A percentile compares a stretch with the other conserved stretches of the same genome.
phyloP scores from a whole-genome alignment of 2,329 filamentous ascomycete species.

The Aspergillus amoenus region DNA sequence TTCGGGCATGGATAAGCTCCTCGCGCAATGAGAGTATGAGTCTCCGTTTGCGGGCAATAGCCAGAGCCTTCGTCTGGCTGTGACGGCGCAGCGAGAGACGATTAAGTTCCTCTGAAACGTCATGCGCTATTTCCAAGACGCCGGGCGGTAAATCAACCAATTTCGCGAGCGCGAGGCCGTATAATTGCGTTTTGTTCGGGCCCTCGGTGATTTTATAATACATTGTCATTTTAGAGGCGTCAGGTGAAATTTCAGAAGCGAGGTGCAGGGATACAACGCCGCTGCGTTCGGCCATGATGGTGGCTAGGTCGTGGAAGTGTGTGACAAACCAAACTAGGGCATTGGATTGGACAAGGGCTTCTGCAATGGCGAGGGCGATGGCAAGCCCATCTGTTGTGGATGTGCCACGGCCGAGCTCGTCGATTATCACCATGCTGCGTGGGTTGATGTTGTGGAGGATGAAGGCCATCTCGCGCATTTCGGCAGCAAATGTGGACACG shows the following conservation, averaged over 20 bases:
- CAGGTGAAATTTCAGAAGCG: conserved; percentile 62
- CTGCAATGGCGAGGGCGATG: conserved; percentile 86
- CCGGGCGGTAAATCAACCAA: conserved; percentile 69
- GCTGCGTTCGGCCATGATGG: conserved; percentile 69
- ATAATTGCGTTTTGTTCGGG: conserved; percentile 68
- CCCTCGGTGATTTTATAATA: conserved; percentile 79
- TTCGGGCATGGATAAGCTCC: conserved; percentile 66
- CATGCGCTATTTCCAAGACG: conserved; percentile 68
- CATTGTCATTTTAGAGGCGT: conserved; percentile 73
- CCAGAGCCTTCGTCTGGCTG: conserved; percentile 58
- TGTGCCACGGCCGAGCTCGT: conserved; percentile 89
- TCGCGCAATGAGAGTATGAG: conserved; percentile 72
- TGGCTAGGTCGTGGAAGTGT: conserved; percentile 81
- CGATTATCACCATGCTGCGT: conserved; percentile 77
- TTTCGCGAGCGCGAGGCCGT: conserved; percentile 79
- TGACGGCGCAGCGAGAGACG: conserved; percentile 58
- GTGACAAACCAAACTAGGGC: conserved; percentile 90
- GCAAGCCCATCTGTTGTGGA: conserved; percentile 84
- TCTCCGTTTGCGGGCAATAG: conserved; percentile 65
- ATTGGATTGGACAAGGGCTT: conserved; percentile 76
- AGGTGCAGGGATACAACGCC: conserved; percentile 85
- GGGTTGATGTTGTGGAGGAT: conserved; percentile 80
- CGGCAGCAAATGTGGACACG: conserved; percentile 86
- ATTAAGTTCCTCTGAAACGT: conserved; percentile 63
- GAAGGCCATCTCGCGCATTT: conserved; percentile 95